Percentiles rank a stretch among this genome's conserved stretches.
These are phyloP conservation scores for Prinsepia uniflora DNA, from an alignment of 306 rosid species.

Conservation along the genomic window DNA sequence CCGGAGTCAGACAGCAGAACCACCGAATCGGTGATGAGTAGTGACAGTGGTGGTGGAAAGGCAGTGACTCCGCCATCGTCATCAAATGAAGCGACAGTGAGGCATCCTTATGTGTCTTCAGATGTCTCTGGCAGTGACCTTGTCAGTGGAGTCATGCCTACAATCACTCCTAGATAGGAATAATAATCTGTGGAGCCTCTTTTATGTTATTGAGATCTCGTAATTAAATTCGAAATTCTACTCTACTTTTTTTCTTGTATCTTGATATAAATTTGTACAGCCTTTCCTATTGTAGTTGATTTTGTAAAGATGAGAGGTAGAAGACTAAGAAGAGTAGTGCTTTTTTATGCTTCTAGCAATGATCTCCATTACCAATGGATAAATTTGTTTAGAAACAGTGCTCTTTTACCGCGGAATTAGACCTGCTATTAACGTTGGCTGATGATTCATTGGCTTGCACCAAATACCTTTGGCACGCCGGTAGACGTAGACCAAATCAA, in stretches of 20 bases:
- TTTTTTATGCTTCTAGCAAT: too few relatives aligned
- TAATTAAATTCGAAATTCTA: not conserved
- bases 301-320: not conserved
- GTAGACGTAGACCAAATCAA: too few relatives aligned
- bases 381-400: too few relatives aligned
- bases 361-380: too few relatives aligned
- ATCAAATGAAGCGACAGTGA: constrained; percentile 32
- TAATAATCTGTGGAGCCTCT: not conserved
- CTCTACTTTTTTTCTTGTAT: not conserved
- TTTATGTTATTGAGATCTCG: not conserved
- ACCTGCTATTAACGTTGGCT: too few relatives aligned
- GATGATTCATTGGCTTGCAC: too few relatives aligned
- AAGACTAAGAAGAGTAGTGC: too few relatives aligned
- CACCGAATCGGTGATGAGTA: constrained; percentile 19
- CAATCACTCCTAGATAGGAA: constrained; percentile 79
- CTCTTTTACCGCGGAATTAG: too few relatives aligned
- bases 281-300: not conserved
- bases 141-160: constrained; percentile 69
- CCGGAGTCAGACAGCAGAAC: constrained; percentile 49
- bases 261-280: not conserved
- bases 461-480: too few relatives aligned
- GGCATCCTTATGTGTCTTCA: constrained; percentile 47
- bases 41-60: constrained; percentile 37
- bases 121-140: constrained; percentile 84
- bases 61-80: constrained; percentile 48